Evolutionary conservation across 345 rosid species (phyloP), one percentile per base, ranked within the genome.

Genomic region (Citrus unshiu): DNA sequence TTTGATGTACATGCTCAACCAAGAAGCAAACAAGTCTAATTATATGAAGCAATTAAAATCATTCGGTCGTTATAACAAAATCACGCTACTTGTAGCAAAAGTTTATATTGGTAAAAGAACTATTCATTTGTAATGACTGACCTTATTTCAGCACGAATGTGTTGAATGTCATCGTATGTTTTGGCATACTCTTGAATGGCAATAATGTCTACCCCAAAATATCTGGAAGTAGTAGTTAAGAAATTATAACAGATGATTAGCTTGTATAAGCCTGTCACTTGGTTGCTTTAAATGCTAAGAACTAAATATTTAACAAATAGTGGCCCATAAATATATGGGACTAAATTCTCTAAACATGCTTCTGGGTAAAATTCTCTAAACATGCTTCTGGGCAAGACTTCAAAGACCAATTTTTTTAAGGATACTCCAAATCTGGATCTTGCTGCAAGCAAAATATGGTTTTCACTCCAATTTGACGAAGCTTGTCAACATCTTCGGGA

Each of bases 371-470:
- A 37, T 77, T 57, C 34, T 73, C 22, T 37, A 72, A 63, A 60
- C 67, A 68, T 30, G 27, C 51, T 29, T 57, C 65, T 37, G 71
- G 62, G 78, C 62, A 64, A 35, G 73, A 80, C 70, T 64, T 70
- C 65, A 68, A 72, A 56, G 77, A 68, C 24, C 64, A 56, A 43
- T 32, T 78, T 16, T 57, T 65, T 37, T 61, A 88, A 29, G 92
- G 93, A 93, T 93, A 93, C 99, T 93, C 97, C 89, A 95, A 84
- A 89, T 95, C 98, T 30, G 98, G 82, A 86, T 95, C 88, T 83
- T 93, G 96, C 80, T 95, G 99, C 87, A 95, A 83, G 87, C 99
- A 95, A 79, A 92, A 95, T 79, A 95, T 87, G 67, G 98, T 95
- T 88, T 91, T 93, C 75, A 95, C 97, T 56, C 99, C 99, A 69